Conservation (phyloP, 768 basidiomycete genomes). For the Infundibulicybe gibba region DNA sequence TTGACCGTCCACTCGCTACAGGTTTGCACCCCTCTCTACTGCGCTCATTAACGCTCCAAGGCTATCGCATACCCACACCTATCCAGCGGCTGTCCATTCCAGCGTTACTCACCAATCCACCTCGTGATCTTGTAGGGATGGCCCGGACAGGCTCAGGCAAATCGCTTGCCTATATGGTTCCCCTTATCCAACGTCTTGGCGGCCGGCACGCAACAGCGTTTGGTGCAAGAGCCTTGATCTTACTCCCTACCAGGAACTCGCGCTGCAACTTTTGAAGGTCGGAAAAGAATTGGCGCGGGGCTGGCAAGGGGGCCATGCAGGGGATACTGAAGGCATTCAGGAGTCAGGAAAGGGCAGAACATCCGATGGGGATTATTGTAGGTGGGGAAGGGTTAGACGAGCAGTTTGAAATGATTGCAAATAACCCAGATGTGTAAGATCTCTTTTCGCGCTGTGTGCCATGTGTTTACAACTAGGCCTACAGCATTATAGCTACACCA, state of each 20-base stretch:
- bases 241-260: conserved; percentile 94
- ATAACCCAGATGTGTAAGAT: conserved; percentile 92
- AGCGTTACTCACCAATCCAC: conserved; percentile 75
- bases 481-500: conserved; percentile 94
- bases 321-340: conserved; percentile 57
- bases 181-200: conserved; percentile 82
- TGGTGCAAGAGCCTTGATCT: conserved; percentile 82
- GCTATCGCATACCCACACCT: conserved; percentile 92
- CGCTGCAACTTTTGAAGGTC: conserved; percentile 89
- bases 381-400: conserved; percentile 95
- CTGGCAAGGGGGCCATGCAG: conserved; percentile 65
- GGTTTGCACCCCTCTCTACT: conserved; percentile 83
- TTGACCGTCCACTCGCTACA: conserved; percentile 23
- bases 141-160: conserved; percentile 98
- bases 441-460: conserved; percentile 6
- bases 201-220: conserved; percentile 77
- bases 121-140: conserved; percentile 95
- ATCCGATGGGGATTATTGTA: conserved; percentile 93
- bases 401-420: conserved; percentile 93
- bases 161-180: conserved; percentile 93
- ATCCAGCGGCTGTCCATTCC: conserved; percentile 93
- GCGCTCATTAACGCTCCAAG: conserved; percentile 84
- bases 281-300: conserved; percentile 92
- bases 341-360: conserved; percentile 50
- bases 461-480: conserved; percentile 9